Conservation (phyloP, 2,329 filamentous ascomycete species). For the Incumbomyces delicatus region DNA sequence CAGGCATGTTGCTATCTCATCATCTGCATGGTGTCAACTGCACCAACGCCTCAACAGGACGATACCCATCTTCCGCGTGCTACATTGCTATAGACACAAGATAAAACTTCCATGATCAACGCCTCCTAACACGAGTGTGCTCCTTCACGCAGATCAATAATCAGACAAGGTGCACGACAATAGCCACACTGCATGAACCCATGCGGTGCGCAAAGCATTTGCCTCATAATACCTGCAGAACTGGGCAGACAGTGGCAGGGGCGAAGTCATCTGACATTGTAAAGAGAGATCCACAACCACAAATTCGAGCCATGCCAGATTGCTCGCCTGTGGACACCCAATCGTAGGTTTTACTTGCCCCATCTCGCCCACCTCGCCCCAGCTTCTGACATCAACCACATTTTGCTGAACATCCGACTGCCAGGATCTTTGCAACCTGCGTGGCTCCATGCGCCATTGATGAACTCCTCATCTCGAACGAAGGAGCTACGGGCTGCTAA, state of each 20-base stretch:
- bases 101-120: neutral
- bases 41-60: no score
- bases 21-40: neutral
- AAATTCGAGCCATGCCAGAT: slow-evolving; percentile 1
- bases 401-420: neutral
- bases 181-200: slow-evolving; percentile 1
- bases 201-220: neutral
- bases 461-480: neutral
- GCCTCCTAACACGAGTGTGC: no score
- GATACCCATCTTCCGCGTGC: no score
- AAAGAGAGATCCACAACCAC: neutral
- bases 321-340: neutral
- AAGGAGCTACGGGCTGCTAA: neutral
- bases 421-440: neutral
- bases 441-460: neutral
- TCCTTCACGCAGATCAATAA: no score
- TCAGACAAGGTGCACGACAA: no score
- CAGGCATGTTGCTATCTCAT: no score
- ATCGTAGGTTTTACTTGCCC: neutral
- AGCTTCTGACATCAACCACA: slow-evolving; percentile 3
- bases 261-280: slow-evolving; percentile 3
- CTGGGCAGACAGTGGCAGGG: neutral
- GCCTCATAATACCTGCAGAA: no score
- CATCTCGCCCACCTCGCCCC: neutral
- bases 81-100: neutral